Evolutionary conservation across 306 rosid species (phyloP).

Genomic region (Leucaena leucocephala): DNA sequence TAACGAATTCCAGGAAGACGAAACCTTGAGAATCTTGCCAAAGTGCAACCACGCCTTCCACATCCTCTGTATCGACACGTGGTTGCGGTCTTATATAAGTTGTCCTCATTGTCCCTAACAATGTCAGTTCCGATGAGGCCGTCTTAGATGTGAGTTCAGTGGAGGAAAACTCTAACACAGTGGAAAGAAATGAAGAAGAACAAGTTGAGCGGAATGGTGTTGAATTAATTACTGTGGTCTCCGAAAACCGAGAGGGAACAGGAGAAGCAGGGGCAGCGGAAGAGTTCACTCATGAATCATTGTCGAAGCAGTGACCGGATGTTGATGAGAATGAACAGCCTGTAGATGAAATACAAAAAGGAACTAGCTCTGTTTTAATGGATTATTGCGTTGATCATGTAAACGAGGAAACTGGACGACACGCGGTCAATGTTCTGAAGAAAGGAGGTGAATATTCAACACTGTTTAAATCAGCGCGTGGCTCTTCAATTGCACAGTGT

Average conservation of each 20-base stretch:
- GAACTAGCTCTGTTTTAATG: not conserved
- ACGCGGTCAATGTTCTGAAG: constrained; percentile 4
- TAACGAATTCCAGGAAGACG: constrained; percentile 63
- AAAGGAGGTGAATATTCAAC: constrained; percentile 27
- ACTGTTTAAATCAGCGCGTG: constrained; percentile 30
- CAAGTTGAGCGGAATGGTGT: constrained; percentile 39
- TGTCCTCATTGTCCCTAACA: constrained; percentile 58
- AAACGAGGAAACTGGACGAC: constrained; percentile 9
- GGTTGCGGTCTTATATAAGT: constrained; percentile 75
- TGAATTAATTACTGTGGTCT: not conserved
- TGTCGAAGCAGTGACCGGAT: not conserved
- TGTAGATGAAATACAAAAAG: not conserved
- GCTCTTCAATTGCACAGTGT: constrained; percentile 47
- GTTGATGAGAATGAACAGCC: not conserved
- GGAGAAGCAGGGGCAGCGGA: constrained; percentile 44
- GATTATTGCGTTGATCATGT: constrained; percentile 10
- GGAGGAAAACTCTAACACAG: constrained; percentile 36
- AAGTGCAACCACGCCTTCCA: constrained; percentile 81
- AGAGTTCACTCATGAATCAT: not conserved
- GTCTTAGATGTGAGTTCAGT: constrained; percentile 22
- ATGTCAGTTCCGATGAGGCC: constrained; percentile 20
- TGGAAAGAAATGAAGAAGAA: constrained; percentile 40
- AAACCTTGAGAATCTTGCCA: constrained; percentile 62
- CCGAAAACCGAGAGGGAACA: constrained; percentile 36
- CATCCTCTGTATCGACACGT: constrained; percentile 63